Conservation (phyloP, 2,329 filamentous ascomycete genomes). For the Phaeoacremonium minimum region DNA sequence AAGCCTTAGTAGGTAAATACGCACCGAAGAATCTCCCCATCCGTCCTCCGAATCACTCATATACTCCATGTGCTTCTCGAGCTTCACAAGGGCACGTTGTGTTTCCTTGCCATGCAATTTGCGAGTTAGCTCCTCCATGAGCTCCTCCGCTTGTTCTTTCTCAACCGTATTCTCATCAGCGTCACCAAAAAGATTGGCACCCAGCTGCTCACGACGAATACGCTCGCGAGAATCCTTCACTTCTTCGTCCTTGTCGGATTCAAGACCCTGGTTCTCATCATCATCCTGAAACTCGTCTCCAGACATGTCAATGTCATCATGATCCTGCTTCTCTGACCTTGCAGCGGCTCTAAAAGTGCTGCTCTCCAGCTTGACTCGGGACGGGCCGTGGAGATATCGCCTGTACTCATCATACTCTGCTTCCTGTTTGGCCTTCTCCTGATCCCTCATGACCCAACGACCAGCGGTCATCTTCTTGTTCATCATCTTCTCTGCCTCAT, state of each 20-base stretch:
- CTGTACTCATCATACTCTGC: conserved; percentile 59
- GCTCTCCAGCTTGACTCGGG: conserved; percentile 66
- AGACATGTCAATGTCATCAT: conserved; percentile 64
- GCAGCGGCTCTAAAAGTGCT: conserved; percentile 57
- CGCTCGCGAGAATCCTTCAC: conserved; percentile 66
- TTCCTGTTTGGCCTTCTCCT: conserved; percentile 53
- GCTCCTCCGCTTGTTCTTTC: conserved; percentile 65
- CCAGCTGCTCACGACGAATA: conserved; percentile 77
- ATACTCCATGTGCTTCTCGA: conserved; percentile 84
- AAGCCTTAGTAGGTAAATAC: conserved; percentile 24
- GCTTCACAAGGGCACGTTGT: conserved; percentile 76
- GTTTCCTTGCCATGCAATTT: conserved; percentile 72
- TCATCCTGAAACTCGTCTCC: conserved; percentile 82
- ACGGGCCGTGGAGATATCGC: conserved; percentile 43
- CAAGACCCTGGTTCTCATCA: conserved; percentile 73
- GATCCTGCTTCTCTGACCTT: conserved; percentile 63
- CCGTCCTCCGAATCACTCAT: conserved; percentile 54
- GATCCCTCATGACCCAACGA: conserved; percentile 73
- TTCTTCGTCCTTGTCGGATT: conserved; percentile 78
- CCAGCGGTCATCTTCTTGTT: conserved; percentile 71
- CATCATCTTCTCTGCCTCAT: conserved; percentile 83
- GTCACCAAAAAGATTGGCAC: conserved; percentile 76
- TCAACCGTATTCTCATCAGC: conserved; percentile 69
- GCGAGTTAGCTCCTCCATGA: conserved; percentile 63
- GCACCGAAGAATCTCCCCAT: conserved; percentile 30